A percentile compares a stretch with the other conserved stretches of the same genome.
Conservation (phyloP, 306 rosid genomes). For the Potentilla sterilis region DNA sequence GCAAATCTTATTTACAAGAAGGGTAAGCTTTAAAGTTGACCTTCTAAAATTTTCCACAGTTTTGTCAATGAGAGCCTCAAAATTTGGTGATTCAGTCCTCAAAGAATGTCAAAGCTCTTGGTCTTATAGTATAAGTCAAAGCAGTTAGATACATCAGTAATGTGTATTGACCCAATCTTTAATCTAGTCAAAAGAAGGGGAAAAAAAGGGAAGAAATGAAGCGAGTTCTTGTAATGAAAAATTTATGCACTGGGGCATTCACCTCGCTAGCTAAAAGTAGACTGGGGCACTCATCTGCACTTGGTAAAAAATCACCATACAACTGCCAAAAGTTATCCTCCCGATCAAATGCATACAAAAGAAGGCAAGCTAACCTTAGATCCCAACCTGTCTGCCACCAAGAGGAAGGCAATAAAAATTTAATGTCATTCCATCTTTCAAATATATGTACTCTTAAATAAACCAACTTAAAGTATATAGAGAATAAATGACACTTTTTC, state of each 20-base stretch:
- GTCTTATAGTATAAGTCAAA: background rate
- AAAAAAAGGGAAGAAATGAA: background rate
- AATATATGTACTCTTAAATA: background rate
- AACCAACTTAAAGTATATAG: background rate
- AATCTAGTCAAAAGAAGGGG: background rate
- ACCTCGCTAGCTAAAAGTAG: constrained; percentile 91
- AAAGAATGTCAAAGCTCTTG: constrained; percentile 6
- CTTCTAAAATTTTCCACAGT: background rate
- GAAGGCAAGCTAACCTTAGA: constrained; percentile 90
- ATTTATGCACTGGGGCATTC: constrained; percentile 15
- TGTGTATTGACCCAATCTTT: background rate
- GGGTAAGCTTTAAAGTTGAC: background rate
- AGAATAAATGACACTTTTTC: background rate
- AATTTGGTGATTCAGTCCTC: background rate
- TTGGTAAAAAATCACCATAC: constrained; percentile 87
- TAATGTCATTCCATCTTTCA: constrained; percentile 1
- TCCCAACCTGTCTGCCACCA: constrained; percentile 98
- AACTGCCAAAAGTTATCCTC: constrained; percentile 92
- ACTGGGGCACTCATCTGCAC: constrained; percentile 84
- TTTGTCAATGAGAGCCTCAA: background rate
- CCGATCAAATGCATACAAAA: constrained; percentile 69
- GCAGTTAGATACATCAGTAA: background rate
- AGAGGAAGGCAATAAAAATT: constrained; percentile 28
- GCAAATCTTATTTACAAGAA: background rate
- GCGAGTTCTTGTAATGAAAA: background rate